Evolutionary conservation across 2,329 filamentous ascomycete species (phyloP).

Genomic region (Trichoderma atroviride): DNA sequence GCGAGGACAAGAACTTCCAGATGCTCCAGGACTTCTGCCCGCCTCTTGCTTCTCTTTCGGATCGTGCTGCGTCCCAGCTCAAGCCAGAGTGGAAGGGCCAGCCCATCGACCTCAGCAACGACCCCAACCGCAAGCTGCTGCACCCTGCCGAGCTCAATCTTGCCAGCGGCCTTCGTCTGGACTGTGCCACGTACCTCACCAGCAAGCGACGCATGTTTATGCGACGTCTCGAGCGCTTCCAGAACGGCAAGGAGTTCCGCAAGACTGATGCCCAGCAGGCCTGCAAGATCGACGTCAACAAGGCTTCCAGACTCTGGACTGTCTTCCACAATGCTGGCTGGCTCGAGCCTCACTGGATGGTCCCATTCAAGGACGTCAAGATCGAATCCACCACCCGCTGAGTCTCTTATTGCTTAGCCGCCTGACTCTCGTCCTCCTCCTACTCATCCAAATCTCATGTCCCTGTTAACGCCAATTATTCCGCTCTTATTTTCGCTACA

Average conservation of each 20-base stretch:
- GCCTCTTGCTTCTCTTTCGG: constrained; percentile 64
- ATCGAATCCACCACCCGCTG: not conserved
- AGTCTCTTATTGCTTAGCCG: not conserved
- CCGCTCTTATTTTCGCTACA: not conserved
- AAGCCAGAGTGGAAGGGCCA: constrained; percentile 89
- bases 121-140: constrained; percentile 70
- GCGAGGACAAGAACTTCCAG: constrained; percentile 81
- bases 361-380: constrained; percentile 36
- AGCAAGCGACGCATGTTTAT: constrained; percentile 93
- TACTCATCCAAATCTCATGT: not conserved
- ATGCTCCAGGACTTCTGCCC: constrained; percentile 74
- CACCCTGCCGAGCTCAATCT: constrained; percentile 77
- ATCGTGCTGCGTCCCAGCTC: constrained; percentile 64
- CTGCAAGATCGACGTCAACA: constrained; percentile 99
- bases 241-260: constrained; percentile 79
- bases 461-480: not conserved
- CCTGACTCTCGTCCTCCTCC: not conserved
- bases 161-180: constrained; percentile 77
- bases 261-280: constrained; percentile 95
- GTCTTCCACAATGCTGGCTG: constrained; percentile 87
- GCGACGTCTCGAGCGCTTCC: constrained; percentile 67
- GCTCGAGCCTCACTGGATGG: constrained; percentile 62
- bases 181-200: constrained; percentile 85
- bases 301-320: constrained; percentile 88
- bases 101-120: constrained; percentile 72